A percentile compares a stretch with the other conserved stretches of the same genome.
Evolutionary conservation across 2,329 filamentous ascomycete genomes (phyloP).

Genomic region (Diaporthe australafricana): DNA sequence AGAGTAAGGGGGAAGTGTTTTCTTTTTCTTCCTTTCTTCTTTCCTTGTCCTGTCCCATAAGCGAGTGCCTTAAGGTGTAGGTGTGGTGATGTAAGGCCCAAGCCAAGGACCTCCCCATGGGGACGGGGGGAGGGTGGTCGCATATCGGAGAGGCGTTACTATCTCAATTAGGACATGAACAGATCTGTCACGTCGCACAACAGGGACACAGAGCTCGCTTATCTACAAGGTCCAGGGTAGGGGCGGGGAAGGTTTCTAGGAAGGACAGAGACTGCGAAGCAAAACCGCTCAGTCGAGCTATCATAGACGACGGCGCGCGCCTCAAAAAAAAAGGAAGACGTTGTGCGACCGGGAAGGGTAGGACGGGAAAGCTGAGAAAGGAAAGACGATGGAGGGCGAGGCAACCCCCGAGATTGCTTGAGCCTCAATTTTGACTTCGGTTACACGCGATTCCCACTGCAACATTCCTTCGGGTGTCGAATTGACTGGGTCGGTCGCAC

Average conservation of each 20-base stretch:
- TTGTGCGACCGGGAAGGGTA: constrained; percentile 19
- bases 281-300: not conserved
- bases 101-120: constrained; percentile 17
- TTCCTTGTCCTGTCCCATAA: not conserved
- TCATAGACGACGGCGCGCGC: not conserved
- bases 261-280: not conserved
- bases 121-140: not conserved
- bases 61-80: not conserved
- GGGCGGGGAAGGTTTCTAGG: not conserved
- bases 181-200: constrained; percentile 30
- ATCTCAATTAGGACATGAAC: not conserved
- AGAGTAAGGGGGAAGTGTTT: not conserved
- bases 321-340: constrained; percentile 1
- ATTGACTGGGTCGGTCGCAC: not conserved
- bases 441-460: constrained; percentile 21
- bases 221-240: constrained; percentile 4
- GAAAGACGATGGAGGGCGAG: not conserved
- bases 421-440: constrained; percentile 35
- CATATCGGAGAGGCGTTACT: not conserved
- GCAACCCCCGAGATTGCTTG: constrained; percentile 18
- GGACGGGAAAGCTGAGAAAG: not conserved
- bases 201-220: constrained; percentile 28
- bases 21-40: too few relatives aligned
- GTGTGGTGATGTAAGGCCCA: constrained; percentile 1
- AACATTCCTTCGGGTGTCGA: constrained; percentile 19